These are phyloP conservation scores for Gilbertella persicaria DNA, from an alignment of 371 early-diverging fungal genomes.

Conservation along the genomic window DNA sequence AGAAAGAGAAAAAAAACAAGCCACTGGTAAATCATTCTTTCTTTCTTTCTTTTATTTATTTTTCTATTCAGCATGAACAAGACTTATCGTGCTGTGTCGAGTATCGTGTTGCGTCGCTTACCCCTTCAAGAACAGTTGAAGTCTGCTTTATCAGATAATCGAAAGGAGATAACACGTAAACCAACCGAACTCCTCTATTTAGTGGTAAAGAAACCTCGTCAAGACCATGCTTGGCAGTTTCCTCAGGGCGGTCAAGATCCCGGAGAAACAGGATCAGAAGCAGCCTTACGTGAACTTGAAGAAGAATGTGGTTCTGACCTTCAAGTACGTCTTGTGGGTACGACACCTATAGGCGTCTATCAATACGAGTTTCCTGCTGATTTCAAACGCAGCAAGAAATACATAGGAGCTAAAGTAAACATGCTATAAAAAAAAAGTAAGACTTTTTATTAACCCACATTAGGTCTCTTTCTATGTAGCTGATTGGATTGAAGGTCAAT, in stretches of 20 bases:
- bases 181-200: constrained; percentile 59
- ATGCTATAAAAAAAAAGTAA: background rate
- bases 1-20: background rate
- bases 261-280: constrained; percentile 71
- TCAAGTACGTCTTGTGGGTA: constrained; percentile 75
- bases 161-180: constrained; percentile 13
- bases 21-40: background rate
- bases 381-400: constrained; percentile 24
- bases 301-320: constrained; percentile 75
- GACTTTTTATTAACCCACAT: background rate
- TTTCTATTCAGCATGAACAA: constrained; percentile 6
- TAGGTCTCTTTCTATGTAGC: constrained; percentile 39
- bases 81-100: constrained; percentile 23
- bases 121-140: constrained; percentile 1
- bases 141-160: background rate
- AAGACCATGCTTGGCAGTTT: constrained; percentile 72
- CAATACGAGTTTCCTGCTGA: constrained; percentile 49
- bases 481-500: constrained; percentile 50
- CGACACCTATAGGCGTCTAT: constrained; percentile 67
- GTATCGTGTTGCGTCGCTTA: constrained; percentile 17
- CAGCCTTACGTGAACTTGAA: constrained; percentile 68
- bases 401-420: constrained; percentile 36
- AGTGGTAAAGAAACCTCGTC: constrained; percentile 67
- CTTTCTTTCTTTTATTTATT: background rate
- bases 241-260: constrained; percentile 71